Evolutionary conservation across 106 monocot species (phyloP).

Genomic region (Amphibolis antarctica): DNA sequence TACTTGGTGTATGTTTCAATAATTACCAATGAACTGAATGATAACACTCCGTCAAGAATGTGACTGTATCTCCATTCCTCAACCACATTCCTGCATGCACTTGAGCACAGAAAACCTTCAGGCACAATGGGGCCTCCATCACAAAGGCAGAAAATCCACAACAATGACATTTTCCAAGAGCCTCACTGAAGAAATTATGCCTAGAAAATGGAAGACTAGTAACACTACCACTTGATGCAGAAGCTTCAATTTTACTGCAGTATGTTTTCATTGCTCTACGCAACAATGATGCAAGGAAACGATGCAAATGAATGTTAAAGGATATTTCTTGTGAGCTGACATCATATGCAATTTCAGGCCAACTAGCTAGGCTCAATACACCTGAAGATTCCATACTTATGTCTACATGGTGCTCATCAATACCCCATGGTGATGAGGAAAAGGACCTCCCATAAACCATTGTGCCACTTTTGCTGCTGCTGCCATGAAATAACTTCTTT

Average conservation of each 20-base stretch:
- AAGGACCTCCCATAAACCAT: too few relatives aligned
- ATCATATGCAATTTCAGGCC: slow-evolving; percentile 62
- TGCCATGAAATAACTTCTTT: slow-evolving; percentile 32
- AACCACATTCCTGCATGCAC: slow-evolving; percentile 97
- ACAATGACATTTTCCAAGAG: slow-evolving; percentile 44
- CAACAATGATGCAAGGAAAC: slow-evolving; percentile 61
- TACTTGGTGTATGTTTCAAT: background rate
- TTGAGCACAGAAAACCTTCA: slow-evolving; percentile 92
- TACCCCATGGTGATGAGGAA: background rate
- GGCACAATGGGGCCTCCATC: slow-evolving; percentile 80
- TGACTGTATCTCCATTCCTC: slow-evolving; percentile 78
- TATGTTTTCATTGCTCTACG: slow-evolving; percentile 47
- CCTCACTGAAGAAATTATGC: slow-evolving; percentile 42
- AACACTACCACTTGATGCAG: slow-evolving; percentile 7
- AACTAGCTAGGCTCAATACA: slow-evolving; percentile 36
- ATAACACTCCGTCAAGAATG: slow-evolving; percentile 55
- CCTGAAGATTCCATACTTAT: slow-evolving; percentile 19
- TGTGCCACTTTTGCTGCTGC: too few relatives aligned
- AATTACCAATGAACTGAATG: slow-evolving; percentile 47
- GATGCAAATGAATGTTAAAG: slow-evolving; percentile 89
- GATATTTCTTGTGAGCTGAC: slow-evolving; percentile 84
- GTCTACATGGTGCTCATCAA: background rate
- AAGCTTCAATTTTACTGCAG: slow-evolving; percentile 22
- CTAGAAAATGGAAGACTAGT: background rate
- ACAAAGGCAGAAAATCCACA: slow-evolving; percentile 66